phyloP scores from a whole-genome alignment of 2,329 filamentous ascomycete genomes.

The Pochonia chlamydosporia region DNA sequence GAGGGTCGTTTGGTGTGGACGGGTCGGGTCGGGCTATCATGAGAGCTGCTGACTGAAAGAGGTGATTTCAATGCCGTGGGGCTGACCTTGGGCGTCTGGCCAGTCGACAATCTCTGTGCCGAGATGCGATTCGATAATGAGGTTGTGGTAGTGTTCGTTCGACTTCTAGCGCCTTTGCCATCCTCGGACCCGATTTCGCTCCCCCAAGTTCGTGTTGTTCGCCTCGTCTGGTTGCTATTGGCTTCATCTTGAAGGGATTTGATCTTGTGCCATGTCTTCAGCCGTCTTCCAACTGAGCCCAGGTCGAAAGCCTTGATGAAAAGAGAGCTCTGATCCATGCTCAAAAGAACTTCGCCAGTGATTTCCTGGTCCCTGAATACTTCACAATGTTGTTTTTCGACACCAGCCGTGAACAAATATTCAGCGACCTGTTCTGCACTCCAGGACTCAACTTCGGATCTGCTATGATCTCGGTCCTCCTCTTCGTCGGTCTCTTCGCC shows the following conservation, averaged over 20 bases:
- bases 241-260: constrained; percentile 87
- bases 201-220: constrained; percentile 51
- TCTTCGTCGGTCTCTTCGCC: constrained; percentile 95
- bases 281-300: constrained; percentile 78
- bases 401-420: constrained; percentile 76
- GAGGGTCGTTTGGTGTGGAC: constrained; percentile 60
- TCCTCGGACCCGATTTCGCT: constrained; percentile 56
- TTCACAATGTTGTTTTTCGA: constrained; percentile 86
- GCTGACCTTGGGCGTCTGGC: constrained; percentile 42
- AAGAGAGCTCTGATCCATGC: constrained; percentile 91
- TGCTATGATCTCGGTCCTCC: constrained; percentile 65
- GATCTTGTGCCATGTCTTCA: constrained; percentile 97
- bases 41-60: constrained; percentile 29
- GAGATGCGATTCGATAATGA: constrained; percentile 38
- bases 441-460: constrained; percentile 74
- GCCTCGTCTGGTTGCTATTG: constrained; percentile 43
- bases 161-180: constrained; percentile 42
- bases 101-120: constrained; percentile 44
- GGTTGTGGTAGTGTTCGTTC: constrained; percentile 52
- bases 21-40: constrained; percentile 41
- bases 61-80: constrained; percentile 38
- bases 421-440: constrained; percentile 77
- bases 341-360: constrained; percentile 82
- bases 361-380: constrained; percentile 97
- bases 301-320: constrained; percentile 95